phyloP scores from a whole-genome alignment of 2,329 filamentous ascomycete genomes.

The Salinomyces thailandicus region DNA sequence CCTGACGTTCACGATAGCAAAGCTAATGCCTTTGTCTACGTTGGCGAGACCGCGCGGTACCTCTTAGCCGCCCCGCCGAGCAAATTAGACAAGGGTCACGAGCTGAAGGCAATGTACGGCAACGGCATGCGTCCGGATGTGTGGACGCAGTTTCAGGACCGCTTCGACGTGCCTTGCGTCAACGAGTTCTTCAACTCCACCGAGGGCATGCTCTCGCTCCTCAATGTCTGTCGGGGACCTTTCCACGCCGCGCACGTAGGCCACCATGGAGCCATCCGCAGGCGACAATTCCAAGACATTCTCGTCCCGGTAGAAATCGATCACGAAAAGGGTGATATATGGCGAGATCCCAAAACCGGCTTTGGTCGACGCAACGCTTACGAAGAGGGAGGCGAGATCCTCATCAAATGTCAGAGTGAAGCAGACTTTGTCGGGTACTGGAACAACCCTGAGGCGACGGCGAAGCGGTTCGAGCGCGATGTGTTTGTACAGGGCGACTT shows the following conservation, averaged over 20 bases:
- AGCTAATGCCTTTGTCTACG: conserved; percentile 64
- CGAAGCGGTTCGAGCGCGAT: conserved; percentile 41
- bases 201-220: conserved; percentile 57
- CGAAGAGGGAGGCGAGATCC: conserved; percentile 62
- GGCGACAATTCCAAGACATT: conserved; percentile 42
- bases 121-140: conserved; percentile 61
- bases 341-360: conserved; percentile 55
- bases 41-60: conserved; percentile 67
- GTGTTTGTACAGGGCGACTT: conserved; percentile 40
- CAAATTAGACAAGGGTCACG: conserved; percentile 50
- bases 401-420: conserved; percentile 51
- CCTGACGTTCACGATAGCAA: conserved; percentile 55
- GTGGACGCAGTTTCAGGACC: conserved; percentile 53
- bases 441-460: conserved; percentile 55
- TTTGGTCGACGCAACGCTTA: conserved; percentile 55
- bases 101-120: conserved; percentile 50
- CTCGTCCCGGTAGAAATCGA: conserved; percentile 61
- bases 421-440: conserved; percentile 59
- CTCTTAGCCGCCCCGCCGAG: conserved; percentile 57
- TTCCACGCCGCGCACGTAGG: conserved; percentile 57
- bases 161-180: conserved; percentile 53
- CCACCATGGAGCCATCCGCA: conserved; percentile 56
- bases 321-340: conserved; percentile 55
- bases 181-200: conserved; percentile 70
- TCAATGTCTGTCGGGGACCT: conserved; percentile 37